phyloP scores from a whole-genome alignment of 2,329 filamentous ascomycete genomes.

The Beauveria australis region DNA sequence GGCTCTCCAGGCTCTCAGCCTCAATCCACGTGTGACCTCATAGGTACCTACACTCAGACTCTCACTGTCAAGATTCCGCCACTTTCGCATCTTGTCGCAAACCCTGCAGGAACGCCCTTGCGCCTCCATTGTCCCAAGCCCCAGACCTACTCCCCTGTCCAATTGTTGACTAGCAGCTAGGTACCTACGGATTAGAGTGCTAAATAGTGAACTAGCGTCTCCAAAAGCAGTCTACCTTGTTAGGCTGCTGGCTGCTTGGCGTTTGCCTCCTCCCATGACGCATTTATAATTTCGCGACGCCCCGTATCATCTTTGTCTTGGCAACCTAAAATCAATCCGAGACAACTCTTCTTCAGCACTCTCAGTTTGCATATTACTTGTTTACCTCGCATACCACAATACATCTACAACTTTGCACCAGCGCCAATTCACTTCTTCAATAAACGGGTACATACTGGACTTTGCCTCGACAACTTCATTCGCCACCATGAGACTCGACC shows the following conservation, averaged over 20 bases:
- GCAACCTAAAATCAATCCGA: not conserved
- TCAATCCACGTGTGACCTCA: too few relatives aligned
- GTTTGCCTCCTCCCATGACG: not conserved
- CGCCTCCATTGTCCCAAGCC: not conserved
- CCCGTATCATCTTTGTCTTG: not conserved
- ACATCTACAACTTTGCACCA: not conserved
- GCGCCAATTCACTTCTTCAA: not conserved
- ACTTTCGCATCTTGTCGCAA: too few relatives aligned
- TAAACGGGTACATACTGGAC: not conserved
- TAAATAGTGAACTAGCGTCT: not conserved
- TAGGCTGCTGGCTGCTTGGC: not conserved
- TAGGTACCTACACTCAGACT: too few relatives aligned
- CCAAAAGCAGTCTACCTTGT: not conserved
- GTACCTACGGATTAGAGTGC: too few relatives aligned
- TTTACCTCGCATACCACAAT: not conserved
- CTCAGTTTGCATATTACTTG: not conserved
- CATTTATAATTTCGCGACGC: conserved; percentile 5
- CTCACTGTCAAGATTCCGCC: too few relatives aligned
- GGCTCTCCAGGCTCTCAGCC: not conserved
- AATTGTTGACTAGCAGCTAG: not conserved
- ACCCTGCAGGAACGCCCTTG: not conserved
- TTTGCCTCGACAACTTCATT: not conserved
- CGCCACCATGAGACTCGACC: conserved; percentile 25
- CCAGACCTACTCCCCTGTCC: not conserved
- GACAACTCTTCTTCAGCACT: not conserved